Evolutionary conservation across 331 rosid genomes (phyloP), one percentile per base, ranked within the genome.

Genomic region (Stylosanthes scabra): DNA sequence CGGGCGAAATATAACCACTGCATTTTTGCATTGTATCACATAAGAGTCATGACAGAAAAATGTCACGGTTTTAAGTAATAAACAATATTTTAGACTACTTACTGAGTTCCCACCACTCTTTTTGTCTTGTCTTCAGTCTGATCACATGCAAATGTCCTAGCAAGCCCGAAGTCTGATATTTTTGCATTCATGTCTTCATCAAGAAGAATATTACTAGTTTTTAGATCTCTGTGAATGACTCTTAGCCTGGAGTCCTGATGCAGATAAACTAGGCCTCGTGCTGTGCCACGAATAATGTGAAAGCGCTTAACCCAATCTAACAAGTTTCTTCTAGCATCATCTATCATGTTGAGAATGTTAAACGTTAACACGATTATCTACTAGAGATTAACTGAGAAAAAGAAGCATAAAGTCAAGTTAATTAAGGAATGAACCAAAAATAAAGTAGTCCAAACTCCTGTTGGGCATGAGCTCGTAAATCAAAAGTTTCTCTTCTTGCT

Each of bases 21-120:
- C 47, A 27, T 25, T 27, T 11, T 9, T 62, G 11, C 6, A 52
- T 16, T 8, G 16, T 52, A 11, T 41, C 25, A 60, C 14, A 56
- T 0, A 12, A 41, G 4, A 27, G 12, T 59, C 44, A 59, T 12
- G 45, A 7, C 20, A 31, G 9, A 62, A 71, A 13, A 12, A 42
- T 3, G 3, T 0, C 57, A 11, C 1, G 34, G 3, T 10, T 25
- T 0, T 20, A 2, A 63, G 3, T 3, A 54, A 42, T 3, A 25
- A 7, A 46, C 2, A 13, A 8, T 16, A 16, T 55, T 55, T 55
- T 15, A n/a, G 62, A 8, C 2, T 2, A 64, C 86, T 62, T 73
- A 83, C 87, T 77, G 64, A 50, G 87, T 80, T 45, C 87, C 87
- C 37, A 83, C 59, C 2, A 86, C 74, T 47, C 71, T 74, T n/a